Evolutionary conservation across 768 basidiomycete species (phyloP), one percentile per base, ranked within the genome.

Genomic region (Kwoniella botswanensis): DNA sequence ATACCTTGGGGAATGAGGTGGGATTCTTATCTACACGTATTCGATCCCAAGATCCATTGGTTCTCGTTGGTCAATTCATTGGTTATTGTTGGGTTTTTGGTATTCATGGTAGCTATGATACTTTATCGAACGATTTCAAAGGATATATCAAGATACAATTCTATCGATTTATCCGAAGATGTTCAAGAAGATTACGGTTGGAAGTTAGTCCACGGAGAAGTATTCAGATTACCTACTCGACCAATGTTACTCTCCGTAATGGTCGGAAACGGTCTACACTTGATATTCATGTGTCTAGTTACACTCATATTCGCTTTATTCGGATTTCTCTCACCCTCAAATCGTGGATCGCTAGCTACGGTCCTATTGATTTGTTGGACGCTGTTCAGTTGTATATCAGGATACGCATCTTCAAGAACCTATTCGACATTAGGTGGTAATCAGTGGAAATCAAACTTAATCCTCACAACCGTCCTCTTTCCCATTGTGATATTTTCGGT

Each of bases 131-230:
- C 89, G 57, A 91, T 98, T 46, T 89, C 91, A 56, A 90, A 92
- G 82, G 96, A 98, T 89, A 93, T 97, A 70, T 89, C 89, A 54
- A 88, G 94, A n/a, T 98, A 98, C 84, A 97, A 98, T 77, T 91
- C 93, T 2, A 91, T 95, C 66, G 95, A 97, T 80, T 85, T 97
- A 50, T 92, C 91, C 72, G 94, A 96, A 79, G 94, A 96, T 77
- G 92, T 97, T 2, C 93, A 95, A 83, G 96, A 98, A 85, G 96
- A 98, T 76, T 96, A 91, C 88, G 96, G 96, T 1, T 98, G 96
- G 96, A 98, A 98, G 80, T 88, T 98, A 18, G 90, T 98, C 24
- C 94, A 97, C 75, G 94, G 94, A 22, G 96, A 98, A 84, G 93
- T 98, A 18, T 98, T 98, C 87, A 89, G 96, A 22, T 86, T 90